A percentile compares a stretch with the other conserved stretches of the same genome.
Conservation (phyloP, 1,284 basidiomycete genomes). For the Marasmius oreades region DNA sequence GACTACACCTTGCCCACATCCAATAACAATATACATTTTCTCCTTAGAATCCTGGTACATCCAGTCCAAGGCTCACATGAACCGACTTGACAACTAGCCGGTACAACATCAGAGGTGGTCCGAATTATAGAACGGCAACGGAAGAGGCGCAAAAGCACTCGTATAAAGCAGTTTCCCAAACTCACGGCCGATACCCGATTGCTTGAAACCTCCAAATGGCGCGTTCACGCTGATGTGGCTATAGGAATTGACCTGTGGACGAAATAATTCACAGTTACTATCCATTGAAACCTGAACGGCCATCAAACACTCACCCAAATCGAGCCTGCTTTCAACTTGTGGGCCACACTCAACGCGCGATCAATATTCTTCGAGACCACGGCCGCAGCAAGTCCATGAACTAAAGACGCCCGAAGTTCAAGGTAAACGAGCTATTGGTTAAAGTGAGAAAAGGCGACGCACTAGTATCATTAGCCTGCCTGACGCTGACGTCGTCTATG, state of each 20-base stretch:
- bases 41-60: constrained; percentile 14
- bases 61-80: constrained; percentile 59
- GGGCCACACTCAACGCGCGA: constrained; percentile 60
- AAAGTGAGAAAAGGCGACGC: constrained; percentile 33
- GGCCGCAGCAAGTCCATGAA: constrained; percentile 73
- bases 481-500: constrained; percentile 61
- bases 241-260: constrained; percentile 55
- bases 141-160: constrained; percentile 43
- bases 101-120: background rate
- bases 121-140: background rate
- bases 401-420: background rate
- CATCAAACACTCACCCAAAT: constrained; percentile 41
- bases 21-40: no score
- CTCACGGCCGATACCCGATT: constrained; percentile 73
- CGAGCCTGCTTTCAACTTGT: constrained; percentile 73
- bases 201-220: constrained; percentile 82
- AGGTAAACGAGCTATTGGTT: background rate
- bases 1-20: no score
- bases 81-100: constrained; percentile 73
- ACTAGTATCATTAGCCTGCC: constrained; percentile 72
- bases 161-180: constrained; percentile 70
- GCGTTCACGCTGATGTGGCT: constrained; percentile 54
- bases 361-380: constrained; percentile 74
- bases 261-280: background rate
- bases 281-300: background rate